A percentile compares a stretch with the other conserved stretches of the same genome.
Conservation (phyloP, 331 rosid genomes). For the Acacia pycnantha region DNA sequence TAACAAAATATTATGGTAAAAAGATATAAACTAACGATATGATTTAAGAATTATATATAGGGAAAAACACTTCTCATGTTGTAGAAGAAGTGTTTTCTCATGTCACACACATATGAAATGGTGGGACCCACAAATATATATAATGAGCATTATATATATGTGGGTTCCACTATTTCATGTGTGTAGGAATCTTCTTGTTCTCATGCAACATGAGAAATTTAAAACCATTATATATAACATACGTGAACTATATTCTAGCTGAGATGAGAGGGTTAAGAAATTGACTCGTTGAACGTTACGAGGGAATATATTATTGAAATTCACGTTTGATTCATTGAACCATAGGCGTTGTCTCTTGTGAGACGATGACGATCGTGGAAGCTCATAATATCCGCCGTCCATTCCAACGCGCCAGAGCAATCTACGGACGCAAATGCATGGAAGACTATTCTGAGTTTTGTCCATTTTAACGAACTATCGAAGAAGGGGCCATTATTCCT, state of each 20-base stretch:
- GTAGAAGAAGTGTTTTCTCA: no score
- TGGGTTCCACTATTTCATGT: no score
- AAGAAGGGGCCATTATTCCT: constrained; percentile 21
- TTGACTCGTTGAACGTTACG: background rate
- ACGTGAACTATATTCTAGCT: background rate
- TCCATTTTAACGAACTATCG: background rate
- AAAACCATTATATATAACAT: no score
- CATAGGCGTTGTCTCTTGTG: background rate
- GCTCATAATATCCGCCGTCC: constrained; percentile 33
- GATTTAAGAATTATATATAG: no score
- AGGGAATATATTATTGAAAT: background rate
- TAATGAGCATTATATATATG: no score
- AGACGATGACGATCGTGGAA: background rate
- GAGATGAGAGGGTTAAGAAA: constrained; percentile 16
- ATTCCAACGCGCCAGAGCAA: constrained; percentile 5
- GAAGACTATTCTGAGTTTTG: background rate
- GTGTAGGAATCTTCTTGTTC: no score
- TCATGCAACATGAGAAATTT: no score
- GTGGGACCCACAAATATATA: no score
- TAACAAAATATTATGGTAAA: background rate
- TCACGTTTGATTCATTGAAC: constrained; percentile 5
- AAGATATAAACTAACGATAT: no score
- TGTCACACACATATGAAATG: no score
- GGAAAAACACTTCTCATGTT: no score
- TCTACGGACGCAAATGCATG: constrained; percentile 28